Evolutionary conservation across 1,284 basidiomycete species (phyloP).

Genomic region (Ustilago esculenta): DNA sequence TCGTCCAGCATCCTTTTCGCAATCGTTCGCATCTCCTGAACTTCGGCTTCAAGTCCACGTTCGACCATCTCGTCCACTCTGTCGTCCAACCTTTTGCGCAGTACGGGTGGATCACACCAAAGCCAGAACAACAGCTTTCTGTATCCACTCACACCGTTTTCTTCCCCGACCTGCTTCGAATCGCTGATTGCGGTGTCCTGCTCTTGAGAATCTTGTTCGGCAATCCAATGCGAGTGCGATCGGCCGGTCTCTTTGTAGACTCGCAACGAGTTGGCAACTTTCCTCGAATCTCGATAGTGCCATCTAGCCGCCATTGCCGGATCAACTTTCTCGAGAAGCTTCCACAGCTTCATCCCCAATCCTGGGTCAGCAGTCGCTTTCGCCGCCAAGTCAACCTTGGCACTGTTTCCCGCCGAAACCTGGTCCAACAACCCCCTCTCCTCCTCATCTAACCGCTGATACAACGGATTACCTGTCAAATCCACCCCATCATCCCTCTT

Average conservation of each 20-base stretch:
- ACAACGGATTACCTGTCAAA: background rate
- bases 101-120: slow-evolving; percentile 76
- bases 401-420: background rate
- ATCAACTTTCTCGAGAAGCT: slow-evolving; percentile 78
- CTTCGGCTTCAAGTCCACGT: slow-evolving; percentile 86
- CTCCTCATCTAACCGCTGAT: background rate
- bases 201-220: slow-evolving; percentile 68
- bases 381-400: slow-evolving; percentile 10
- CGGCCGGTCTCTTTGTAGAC: slow-evolving; percentile 80
- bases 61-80: slow-evolving; percentile 90
- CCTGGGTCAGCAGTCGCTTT: background rate
- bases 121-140: slow-evolving; percentile 90
- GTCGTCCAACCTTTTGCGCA: slow-evolving; percentile 78
- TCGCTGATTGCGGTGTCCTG: background rate
- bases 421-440: slow-evolving; percentile 8
- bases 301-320: slow-evolving; percentile 80
- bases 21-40: slow-evolving; percentile 71
- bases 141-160: slow-evolving; percentile 60
- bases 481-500: slow-evolving; percentile 7
- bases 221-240: slow-evolving; percentile 76
- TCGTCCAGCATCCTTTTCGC: slow-evolving; percentile 46
- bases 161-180: background rate
- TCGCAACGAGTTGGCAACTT: slow-evolving; percentile 81
- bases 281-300: slow-evolving; percentile 95
- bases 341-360: slow-evolving; percentile 72